Evolutionary conservation across 140 eudicot genomes (phyloP), one percentile per base, ranked within the genome.

Genomic region (Oenanthe javanica): DNA sequence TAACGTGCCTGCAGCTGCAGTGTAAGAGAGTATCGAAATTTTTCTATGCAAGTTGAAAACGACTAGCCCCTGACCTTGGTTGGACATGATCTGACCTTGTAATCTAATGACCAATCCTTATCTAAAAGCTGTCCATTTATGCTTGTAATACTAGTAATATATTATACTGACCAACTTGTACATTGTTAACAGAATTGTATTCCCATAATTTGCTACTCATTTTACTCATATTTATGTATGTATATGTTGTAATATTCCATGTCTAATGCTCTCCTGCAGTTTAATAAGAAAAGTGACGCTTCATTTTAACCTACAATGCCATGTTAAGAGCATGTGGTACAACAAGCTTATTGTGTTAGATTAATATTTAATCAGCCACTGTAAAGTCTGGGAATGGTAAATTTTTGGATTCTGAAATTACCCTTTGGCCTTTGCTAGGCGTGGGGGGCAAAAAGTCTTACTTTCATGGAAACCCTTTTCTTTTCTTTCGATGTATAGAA

Each of bases 51-150:
- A 72, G 48, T 75, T 89, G 87, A 88, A 79, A 89, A 81, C 15
- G 91, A 87, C 92, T 79, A 45, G 80, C 23, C 86, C 85, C 81
- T 81, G 85, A 42, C 81, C 77, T 40, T 73, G 79, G 16, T 76
- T 77, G 40, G 89, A 86, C 87, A 87, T 76, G 76, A 67, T 85
- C 89, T 88, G 85, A 87, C 81, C 79, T 51, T 79, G 69, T 42
- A 73, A 85, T 52, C 84, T 81, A 55, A 73, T 81, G 89, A 82
- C 73, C 64, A 46, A 85, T 83, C 90, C 77, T 80, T 87, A 85
- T 88, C 90, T 25, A 77, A 31, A 50, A 40, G 77, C 76, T 76
- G 79, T n/a, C 61, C 52, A 74, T 13, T 46, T 31, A 31, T 19
- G 14, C 48, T 71, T 71, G 47, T 71, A 31, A 31, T 36, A 38